Percentiles rank a stretch among this genome's conserved stretches.
phyloP scores from a whole-genome alignment of 371 early-diverging fungal genomes.

The Chytridium lagenaria region DNA sequence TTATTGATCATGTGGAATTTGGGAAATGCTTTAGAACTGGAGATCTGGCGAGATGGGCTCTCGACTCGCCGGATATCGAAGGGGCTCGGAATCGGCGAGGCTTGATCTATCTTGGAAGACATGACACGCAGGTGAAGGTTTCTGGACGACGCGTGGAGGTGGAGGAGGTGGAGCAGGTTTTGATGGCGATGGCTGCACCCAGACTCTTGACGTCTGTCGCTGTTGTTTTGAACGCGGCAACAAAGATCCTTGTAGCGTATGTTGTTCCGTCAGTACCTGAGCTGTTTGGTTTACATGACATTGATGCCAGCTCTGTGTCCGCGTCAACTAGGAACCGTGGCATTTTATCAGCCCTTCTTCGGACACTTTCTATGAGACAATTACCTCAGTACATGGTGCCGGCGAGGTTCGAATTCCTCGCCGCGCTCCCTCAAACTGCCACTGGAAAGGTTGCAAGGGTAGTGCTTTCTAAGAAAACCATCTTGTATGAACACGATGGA shows the following conservation, averaged over 20 bases:
- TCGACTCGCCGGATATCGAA: too few species aligned
- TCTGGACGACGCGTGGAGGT: constrained; percentile 42
- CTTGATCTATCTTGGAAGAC: constrained; percentile 36
- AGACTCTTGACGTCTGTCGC: constrained; percentile 15
- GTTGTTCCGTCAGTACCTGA: constrained; percentile 24
- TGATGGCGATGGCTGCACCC: constrained; percentile 5
- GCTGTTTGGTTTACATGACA: not conserved
- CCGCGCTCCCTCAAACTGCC: constrained; percentile 29
- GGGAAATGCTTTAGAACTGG: constrained; percentile 34
- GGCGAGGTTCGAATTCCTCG: constrained; percentile 30
- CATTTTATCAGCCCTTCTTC: constrained; percentile 2
- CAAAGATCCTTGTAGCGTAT: constrained; percentile 31
- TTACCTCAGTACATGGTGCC: constrained; percentile 46
- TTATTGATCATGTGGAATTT: constrained; percentile 34
- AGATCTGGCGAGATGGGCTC: constrained; percentile 26
- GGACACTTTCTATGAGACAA: not conserved
- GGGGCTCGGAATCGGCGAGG: too few species aligned
- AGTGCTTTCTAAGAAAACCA: constrained; percentile 17
- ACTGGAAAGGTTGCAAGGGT: constrained; percentile 43
- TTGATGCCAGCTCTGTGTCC: not conserved
- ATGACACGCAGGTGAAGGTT: constrained; percentile 47
- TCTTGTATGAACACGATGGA: not conserved
- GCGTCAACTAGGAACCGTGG: not conserved
- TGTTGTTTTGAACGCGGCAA: constrained; percentile 29
- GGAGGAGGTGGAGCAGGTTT: constrained; percentile 40